phyloP scores from a whole-genome alignment of 2,329 filamentous ascomycete genomes.

The Chaetomiaceae sp. region DNA sequence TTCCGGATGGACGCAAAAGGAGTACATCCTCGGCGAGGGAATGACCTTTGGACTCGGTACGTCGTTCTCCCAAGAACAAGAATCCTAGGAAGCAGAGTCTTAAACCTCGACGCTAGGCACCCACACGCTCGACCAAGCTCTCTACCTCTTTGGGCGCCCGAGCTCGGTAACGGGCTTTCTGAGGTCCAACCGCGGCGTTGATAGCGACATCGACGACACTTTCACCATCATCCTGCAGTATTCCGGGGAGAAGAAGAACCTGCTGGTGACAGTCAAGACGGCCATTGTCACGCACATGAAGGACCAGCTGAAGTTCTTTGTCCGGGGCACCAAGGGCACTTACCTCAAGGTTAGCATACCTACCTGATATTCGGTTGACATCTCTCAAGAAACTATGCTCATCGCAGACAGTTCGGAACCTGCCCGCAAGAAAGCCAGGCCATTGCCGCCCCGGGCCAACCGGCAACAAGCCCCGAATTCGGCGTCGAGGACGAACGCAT shows the following conservation, averaged over 20 bases:
- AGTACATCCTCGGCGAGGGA: constrained; percentile 36
- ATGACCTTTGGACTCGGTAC: constrained; percentile 40
- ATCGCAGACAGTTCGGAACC: constrained; percentile 17
- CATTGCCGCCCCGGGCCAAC: constrained; percentile 27
- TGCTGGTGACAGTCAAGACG: constrained; percentile 56
- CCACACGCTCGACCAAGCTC: constrained; percentile 59
- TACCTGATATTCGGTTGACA: neutral
- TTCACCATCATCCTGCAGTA: constrained; percentile 59
- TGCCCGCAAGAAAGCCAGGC: constrained; percentile 35
- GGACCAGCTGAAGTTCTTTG: constrained; percentile 58
- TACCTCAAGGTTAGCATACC: constrained; percentile 35
- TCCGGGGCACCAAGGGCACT: constrained; percentile 54
- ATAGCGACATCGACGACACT: constrained; percentile 39
- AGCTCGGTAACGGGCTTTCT: constrained; percentile 54
- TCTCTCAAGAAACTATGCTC: neutral
- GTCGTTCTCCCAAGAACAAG: constrained; percentile 1
- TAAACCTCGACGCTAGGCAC: constrained; percentile 37
- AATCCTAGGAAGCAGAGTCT: neutral
- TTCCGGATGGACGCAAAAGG: constrained; percentile 27
- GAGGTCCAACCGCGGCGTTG: constrained; percentile 45
- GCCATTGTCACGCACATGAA: constrained; percentile 54
- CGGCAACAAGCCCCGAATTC: constrained; percentile 29
- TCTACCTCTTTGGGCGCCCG: constrained; percentile 53
- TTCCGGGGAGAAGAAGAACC: constrained; percentile 35
- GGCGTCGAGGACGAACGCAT: constrained; percentile 34